Base-by-base conservation (phyloP, 208 protist species). In the Trypanosoma boissoni region DNA sequence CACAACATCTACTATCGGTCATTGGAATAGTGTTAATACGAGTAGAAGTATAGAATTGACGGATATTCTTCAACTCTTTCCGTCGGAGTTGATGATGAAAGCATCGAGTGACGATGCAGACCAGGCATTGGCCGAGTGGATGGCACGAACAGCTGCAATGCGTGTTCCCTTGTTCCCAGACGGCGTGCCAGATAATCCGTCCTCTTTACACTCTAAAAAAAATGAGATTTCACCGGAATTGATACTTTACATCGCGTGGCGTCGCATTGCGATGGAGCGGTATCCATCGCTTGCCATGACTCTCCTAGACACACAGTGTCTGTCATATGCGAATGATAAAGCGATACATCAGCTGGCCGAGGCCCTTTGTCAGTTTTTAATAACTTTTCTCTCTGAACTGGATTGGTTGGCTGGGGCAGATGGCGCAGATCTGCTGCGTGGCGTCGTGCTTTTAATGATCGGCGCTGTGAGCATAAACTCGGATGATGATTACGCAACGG, bases 331-430 rank as follows among this genome's bases (percentile, higher is more conserved):
- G n/a, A 31, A 1, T 23, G 23, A 24, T 2, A 5, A 23, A 14
- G 64, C 57, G 18, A 24, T 64, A 7, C 20, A n/a, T 20, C 14
- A 26, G 5, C 29, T 71, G 23, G 64, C 36, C 4, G 50, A 64
- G n/a, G 2, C 48, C 0, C 20, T 71, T 12, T 32, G 21, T 21
- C 49, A 24, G 16, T 71, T 71, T 31, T 26, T 71, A 3, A 41
- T 64, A 16, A 29, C 56, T 5, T 58, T 71, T 54, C 28, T 71
- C 7, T 9, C 41, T 8, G 64, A 71, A 41, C 26, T 71, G 4
- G 64, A 71, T 23, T 64, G 55, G 64, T 54, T 58, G 4, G 29
- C 46, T 18, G 23, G 18, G 9, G 5, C 16, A 32, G 50, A 64
- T 16, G 53, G 32, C 8, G 34, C 34, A 36, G 23, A 41, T 1